These are phyloP conservation scores for Podaxis sp. DNA, from an alignment of 768 basidiomycete genomes.

Conservation along the genomic window DNA sequence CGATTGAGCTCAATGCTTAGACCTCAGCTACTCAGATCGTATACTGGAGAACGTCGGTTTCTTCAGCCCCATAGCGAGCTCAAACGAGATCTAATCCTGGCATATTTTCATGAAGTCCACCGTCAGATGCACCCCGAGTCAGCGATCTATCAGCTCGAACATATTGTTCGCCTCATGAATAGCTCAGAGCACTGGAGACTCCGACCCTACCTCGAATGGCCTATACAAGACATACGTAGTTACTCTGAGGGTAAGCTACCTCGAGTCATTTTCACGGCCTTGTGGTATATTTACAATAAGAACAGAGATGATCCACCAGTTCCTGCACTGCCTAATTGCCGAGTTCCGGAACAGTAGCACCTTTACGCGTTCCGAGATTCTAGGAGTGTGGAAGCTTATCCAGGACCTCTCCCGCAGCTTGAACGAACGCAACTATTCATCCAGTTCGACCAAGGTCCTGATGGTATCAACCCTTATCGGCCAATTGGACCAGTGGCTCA, in stretches of 20 bases:
- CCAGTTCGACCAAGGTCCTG: background rate
- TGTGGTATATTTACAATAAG: background rate
- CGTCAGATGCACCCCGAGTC: background rate
- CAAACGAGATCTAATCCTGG: constrained; percentile 4
- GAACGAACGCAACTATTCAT: background rate
- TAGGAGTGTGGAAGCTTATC: constrained; percentile 7
- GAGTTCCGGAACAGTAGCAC: background rate
- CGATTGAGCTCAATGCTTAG: background rate
- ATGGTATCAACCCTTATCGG: background rate
- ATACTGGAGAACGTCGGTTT: constrained; percentile 4
- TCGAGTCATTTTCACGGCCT: background rate
- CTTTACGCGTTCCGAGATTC: constrained; percentile 2
- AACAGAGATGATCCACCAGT: background rate
- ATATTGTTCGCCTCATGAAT: constrained; percentile 4
- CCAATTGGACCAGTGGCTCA: constrained; percentile 2
- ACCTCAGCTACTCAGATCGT: background rate
- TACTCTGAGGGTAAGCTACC: constrained; percentile 4
- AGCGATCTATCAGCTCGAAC: background rate
- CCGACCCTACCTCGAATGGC: constrained; percentile 8
- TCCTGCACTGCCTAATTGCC: background rate
- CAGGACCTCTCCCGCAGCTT: constrained; percentile 2
- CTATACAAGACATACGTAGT: background rate
- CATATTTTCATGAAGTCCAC: constrained; percentile 6
- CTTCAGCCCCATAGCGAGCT: constrained; percentile 10
- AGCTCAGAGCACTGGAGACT: background rate